A percentile compares a stretch with the other conserved stretches of the same genome.
Conservation (phyloP, 2,329 filamentous ascomycete genomes). For the Didymella pomorum region DNA sequence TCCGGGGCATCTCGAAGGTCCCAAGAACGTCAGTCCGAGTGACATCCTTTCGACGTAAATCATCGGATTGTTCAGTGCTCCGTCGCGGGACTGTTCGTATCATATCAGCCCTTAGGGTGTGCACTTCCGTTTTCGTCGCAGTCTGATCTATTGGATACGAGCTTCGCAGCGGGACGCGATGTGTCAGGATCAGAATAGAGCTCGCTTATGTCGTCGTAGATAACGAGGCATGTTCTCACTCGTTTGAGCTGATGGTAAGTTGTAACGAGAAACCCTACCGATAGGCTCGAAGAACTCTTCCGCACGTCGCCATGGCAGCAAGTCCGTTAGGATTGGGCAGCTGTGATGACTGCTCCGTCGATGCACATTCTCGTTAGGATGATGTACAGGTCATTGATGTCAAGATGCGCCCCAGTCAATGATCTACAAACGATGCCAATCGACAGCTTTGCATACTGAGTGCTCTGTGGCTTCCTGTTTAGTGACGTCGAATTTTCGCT, state of each 20-base stretch:
- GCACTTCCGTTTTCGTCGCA: background rate
- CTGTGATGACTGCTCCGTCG: fast-evolving
- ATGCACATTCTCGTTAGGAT: background rate
- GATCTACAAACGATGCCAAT: background rate
- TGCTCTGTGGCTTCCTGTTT: background rate
- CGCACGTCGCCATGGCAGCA: background rate
- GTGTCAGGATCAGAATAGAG: background rate
- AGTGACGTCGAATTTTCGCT: background rate
- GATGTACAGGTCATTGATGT: no score
- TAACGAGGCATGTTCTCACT: background rate
- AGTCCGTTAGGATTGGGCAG: background rate
- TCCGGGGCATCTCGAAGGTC: background rate
- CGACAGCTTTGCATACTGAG: no score
- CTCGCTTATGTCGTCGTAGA: background rate
- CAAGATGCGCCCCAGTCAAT: no score
- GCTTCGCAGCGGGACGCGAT: background rate
- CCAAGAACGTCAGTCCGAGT: background rate
- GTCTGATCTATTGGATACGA: background rate
- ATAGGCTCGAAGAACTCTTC: background rate
- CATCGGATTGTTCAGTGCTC: no score
- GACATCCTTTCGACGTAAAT: background rate
- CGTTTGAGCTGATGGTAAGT: background rate
- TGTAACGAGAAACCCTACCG: background rate
- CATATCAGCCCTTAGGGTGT: no score
- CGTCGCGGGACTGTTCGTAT: no score